phyloP scores from a whole-genome alignment of 31 red algal genomes.

The Odonthalia washingtoniensis region DNA sequence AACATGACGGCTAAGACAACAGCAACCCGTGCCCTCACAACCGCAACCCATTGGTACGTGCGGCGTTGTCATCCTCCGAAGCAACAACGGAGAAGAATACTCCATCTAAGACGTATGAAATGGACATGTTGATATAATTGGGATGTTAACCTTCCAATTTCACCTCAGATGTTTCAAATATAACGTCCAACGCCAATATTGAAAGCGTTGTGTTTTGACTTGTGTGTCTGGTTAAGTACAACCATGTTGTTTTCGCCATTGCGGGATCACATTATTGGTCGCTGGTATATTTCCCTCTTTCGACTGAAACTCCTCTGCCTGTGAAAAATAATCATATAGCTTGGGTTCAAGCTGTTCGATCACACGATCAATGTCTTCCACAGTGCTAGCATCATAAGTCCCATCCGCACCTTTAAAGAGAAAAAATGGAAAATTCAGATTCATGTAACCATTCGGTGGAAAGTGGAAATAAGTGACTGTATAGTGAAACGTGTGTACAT shows the following conservation, averaged over 20 bases:
- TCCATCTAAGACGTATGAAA: slow-evolving; percentile 68
- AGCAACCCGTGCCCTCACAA: slow-evolving; percentile 66
- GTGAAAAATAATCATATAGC: slow-evolving; percentile 62
- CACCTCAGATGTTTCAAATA: slow-evolving; percentile 60
- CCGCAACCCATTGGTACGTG: slow-evolving; percentile 59
- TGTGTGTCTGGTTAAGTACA: neutral
- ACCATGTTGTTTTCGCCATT: too few species aligned
- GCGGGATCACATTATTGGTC: too few species aligned
- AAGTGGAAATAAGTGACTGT: too few species aligned
- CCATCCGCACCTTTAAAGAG: slow-evolving; percentile 46
- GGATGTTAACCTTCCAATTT: slow-evolving; percentile 75
- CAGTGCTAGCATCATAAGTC: slow-evolving; percentile 59
- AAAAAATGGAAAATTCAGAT: too few species aligned
- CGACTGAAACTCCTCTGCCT: too few species aligned
- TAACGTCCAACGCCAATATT: slow-evolving; percentile 65
- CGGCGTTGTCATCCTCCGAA: slow-evolving; percentile 75
- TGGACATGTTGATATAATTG: slow-evolving; percentile 60
- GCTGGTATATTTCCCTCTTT: too few species aligned
- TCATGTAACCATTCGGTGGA: too few species aligned
- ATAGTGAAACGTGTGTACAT: too few species aligned
- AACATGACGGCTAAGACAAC: slow-evolving; percentile 52
- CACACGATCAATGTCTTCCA: slow-evolving; percentile 62
- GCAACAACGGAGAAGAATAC: slow-evolving; percentile 78
- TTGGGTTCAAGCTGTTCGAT: slow-evolving; percentile 59
- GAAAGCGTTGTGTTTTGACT: slow-evolving; percentile 36